Base-by-base conservation (phyloP, 495 filamentous ascomycete genomes). In the Aspergillus biplanus region DNA sequence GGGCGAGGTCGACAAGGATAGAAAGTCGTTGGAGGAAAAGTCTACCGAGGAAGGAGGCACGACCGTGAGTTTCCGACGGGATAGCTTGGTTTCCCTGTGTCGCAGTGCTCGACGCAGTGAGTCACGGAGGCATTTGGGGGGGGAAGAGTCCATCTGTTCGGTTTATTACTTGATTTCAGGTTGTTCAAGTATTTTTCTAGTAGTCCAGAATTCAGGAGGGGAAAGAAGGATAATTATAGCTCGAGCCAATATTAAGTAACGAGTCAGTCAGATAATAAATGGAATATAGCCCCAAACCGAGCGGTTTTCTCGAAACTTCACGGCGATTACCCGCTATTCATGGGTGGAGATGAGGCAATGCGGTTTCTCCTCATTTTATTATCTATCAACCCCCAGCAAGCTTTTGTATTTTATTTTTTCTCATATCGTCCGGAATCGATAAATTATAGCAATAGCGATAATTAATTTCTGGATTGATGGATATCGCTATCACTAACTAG, bases 11-110 rank as follows among this genome's bases (percentile, higher is more conserved):
- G 76, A 78, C 15, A 83, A 62, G 0, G 79, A 82, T 1, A 83
- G 72, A 53, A 79, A 80, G 58, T 83, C 80, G 60, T 81, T 82
- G 27, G 80, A 82, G 21, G 76, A 80, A 59, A 83, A 81, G 52
- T 83, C 80, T 11, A 70, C 69, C 1, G 76, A 69, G 12, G 66
- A 66, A 12, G 68, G 53, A 3, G 77, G 71, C 15, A 76, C 58
- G 33, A 77, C 62, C 2, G 78, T 82, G 7, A 82, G 69, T 50
- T 66, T 69, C 48, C 84, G 83, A 49, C 80, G 79, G n/a, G 76
- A 75, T 35, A 76, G 77, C 34, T 77, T 78, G 48, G 73, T 60
- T 58, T 78, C 79, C 54, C 84, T 75, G 1, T 67, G 71, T 9
- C 71, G 63, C 12, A 86, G 72, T 3, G 77, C 70, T 4, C 60